These are phyloP conservation scores for Suhomyces prunicola DNA, from an alignment of 805 yeast species.

Conservation along the genomic window DNA sequence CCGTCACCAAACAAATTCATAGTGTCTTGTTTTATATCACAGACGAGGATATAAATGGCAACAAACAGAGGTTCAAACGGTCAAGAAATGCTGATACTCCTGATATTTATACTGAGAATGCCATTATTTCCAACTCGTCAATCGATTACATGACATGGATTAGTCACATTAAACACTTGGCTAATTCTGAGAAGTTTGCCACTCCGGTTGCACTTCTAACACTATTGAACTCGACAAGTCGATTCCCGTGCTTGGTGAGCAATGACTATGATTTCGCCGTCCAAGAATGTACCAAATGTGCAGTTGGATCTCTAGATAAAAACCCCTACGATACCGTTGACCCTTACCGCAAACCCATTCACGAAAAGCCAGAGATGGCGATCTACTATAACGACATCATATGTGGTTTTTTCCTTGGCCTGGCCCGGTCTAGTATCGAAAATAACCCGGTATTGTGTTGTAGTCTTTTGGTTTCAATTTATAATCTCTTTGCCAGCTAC, in stretches of 20 bases:
- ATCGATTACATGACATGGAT: conserved; percentile 21
- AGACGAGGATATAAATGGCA: background rate
- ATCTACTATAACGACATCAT: conserved; percentile 24
- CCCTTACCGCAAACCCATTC: conserved; percentile 18
- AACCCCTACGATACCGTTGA: conserved; percentile 24
- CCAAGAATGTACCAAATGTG: conserved; percentile 39
- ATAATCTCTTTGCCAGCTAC: conserved; percentile 50
- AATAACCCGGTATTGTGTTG: conserved; percentile 27
- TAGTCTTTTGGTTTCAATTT: conserved; percentile 47
- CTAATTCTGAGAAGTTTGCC: conserved; percentile 3
- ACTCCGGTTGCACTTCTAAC: conserved; percentile 8
- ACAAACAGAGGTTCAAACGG: background rate
- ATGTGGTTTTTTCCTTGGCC: conserved; percentile 14
- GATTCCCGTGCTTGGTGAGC: conserved; percentile 40
- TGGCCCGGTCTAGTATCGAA: conserved; percentile 4
- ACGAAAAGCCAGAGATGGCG: conserved; percentile 20
- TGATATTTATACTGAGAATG: background rate
- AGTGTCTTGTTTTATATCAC: background rate
- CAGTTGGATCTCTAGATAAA: conserved; percentile 20
- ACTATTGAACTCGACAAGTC: conserved; percentile 38
- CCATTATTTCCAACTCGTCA: conserved; percentile 1
- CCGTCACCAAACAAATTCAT: background rate
- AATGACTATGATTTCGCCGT: conserved; percentile 31
- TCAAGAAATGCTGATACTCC: background rate
- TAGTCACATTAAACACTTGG: conserved; percentile 12